Conservation (phyloP, 2,329 filamentous ascomycete species). For the Didymella glomerata region DNA sequence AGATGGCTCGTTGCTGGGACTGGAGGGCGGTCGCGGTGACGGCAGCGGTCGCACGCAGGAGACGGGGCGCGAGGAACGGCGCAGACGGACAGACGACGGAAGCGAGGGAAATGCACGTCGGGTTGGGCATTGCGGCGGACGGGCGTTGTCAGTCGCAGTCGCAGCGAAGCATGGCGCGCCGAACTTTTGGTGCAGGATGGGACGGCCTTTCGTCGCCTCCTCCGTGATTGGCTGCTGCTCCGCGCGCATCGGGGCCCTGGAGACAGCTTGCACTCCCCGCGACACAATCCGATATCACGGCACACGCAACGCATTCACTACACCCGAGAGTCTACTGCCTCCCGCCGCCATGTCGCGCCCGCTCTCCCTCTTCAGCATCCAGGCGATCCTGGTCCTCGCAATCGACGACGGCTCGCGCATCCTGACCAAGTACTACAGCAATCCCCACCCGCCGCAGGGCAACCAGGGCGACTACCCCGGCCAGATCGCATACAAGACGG, state of each 20-base stretch:
- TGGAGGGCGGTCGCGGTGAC: conserved; percentile 11
- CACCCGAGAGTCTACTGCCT: conserved; percentile 8
- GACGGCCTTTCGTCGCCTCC: neutral
- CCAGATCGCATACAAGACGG: conserved; percentile 81
- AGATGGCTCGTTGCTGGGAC: conserved; percentile 2
- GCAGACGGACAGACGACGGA: conserved; percentile 46
- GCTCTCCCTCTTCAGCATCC: conserved; percentile 63
- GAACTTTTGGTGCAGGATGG: conserved; percentile 10
- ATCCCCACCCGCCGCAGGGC: conserved; percentile 72
- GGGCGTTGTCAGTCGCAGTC: neutral
- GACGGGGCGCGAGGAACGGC: conserved; percentile 48
- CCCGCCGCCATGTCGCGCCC: conserved; percentile 63
- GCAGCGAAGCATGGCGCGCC: neutral
- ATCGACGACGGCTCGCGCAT: conserved; percentile 90
- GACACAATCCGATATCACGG: no score
- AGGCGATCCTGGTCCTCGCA: conserved; percentile 62
- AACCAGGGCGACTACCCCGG: conserved; percentile 67
- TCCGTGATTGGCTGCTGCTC: conserved; percentile 38
- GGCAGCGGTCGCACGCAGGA: conserved; percentile 32
- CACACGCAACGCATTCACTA: conserved; percentile 2
- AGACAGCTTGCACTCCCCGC: conserved; percentile 44
- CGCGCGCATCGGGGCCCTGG: conserved; percentile 24
- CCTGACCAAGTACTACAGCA: conserved; percentile 90
- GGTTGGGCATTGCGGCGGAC: conserved; percentile 28
- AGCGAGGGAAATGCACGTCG: conserved; percentile 40